Conservation (phyloP, 805 yeast species). For the Wickerhamomyces chambardii region DNA sequence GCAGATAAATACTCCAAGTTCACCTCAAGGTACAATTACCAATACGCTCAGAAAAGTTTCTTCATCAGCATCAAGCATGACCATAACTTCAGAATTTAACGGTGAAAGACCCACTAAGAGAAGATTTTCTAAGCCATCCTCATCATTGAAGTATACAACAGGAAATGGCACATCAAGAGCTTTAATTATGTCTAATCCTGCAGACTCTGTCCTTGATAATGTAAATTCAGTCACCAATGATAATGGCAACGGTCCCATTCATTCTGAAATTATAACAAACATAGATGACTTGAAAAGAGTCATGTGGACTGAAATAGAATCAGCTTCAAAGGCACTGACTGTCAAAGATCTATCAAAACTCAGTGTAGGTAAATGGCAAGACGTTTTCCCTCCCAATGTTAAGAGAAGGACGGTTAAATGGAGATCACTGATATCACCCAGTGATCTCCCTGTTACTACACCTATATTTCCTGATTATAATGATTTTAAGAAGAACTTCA, state of each 20-base stretch:
- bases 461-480: constrained; percentile 63
- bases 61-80: not conserved
- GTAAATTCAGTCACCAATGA: not conserved
- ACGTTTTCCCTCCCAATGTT: constrained; percentile 72
- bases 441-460: constrained; percentile 79
- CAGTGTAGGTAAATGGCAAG: constrained; percentile 83
- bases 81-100: not conserved
- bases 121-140: not conserved
- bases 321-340: constrained; percentile 67
- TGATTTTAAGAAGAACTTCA: constrained; percentile 65
- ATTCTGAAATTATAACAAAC: not conserved
- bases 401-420: constrained; percentile 71
- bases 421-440: constrained; percentile 91
- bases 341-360: constrained; percentile 45
- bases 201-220: not conserved
- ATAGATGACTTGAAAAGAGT: constrained; percentile 11
- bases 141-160: not conserved
- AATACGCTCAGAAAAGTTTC: not conserved
- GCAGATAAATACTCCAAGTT: constrained; percentile 3
- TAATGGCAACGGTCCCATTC: not conserved
- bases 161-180: not conserved
- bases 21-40: constrained; percentile 2
- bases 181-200: not conserved
- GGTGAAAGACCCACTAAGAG: no score
- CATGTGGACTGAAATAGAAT: constrained; percentile 54